Evolutionary conservation across 192 early-diverging fungal genomes (phyloP).

Genomic region (Geosiphon pyriformis): DNA sequence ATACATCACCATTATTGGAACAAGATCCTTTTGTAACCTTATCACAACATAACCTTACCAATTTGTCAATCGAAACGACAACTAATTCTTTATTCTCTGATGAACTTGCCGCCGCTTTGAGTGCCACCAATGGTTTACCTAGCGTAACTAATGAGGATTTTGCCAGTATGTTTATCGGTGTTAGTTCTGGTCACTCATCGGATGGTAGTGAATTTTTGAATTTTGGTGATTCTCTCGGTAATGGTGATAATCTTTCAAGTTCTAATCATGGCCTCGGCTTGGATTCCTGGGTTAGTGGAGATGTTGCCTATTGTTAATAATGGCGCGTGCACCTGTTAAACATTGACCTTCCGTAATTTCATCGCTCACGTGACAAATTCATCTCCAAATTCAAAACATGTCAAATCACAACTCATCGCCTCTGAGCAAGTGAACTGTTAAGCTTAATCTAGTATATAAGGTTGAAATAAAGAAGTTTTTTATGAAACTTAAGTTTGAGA

Average conservation of each 20-base stretch:
- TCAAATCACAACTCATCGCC: not conserved
- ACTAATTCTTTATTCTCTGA: not conserved
- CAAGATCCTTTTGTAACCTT: slow-evolving; percentile 21
- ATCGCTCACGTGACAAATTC: not conserved
- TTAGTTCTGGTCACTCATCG: slow-evolving; percentile 4
- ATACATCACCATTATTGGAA: slow-evolving; percentile 20
- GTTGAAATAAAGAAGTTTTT: not conserved
- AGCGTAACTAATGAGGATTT: slow-evolving; percentile 10
- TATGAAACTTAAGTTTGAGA: not conserved
- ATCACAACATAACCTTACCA: slow-evolving; percentile 6
- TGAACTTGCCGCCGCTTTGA: slow-evolving; percentile 2
- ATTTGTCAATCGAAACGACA: slow-evolving; percentile 1
- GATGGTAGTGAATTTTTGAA: slow-evolving; percentile 17
- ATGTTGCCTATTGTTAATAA: slow-evolving; percentile 19
- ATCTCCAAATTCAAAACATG: not conserved
- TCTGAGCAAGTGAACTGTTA: not conserved
- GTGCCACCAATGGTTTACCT: slow-evolving; percentile 1
- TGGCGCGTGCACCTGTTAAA: not conserved
- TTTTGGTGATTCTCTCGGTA: slow-evolving; percentile 4
- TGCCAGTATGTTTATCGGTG: slow-evolving; percentile 9
- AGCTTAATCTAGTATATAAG: not conserved
- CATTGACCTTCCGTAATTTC: not conserved
- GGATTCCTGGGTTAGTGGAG: slow-evolving; percentile 1
- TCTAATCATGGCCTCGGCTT: slow-evolving; percentile 1
- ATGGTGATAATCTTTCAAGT: not conserved